These are phyloP conservation scores for Xerophyta viscosa DNA, from an alignment of 106 monocot species.

Conservation along the genomic window DNA sequence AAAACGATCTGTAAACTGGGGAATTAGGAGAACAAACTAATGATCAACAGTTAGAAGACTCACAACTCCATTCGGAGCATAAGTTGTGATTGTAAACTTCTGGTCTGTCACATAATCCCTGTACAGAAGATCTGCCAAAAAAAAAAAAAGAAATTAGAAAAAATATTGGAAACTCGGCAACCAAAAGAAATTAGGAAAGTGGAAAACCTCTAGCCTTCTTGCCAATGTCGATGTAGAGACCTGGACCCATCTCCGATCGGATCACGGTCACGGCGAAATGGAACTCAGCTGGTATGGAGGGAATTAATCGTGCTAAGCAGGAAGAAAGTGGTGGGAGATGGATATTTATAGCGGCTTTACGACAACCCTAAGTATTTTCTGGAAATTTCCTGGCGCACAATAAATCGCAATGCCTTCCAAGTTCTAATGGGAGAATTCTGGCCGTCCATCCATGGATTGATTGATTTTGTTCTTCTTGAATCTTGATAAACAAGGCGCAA, in stretches of 20 bases:
- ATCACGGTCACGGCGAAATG: too few species aligned
- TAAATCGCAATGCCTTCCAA: not conserved
- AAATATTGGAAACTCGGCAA: not conserved
- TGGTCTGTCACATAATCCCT: conserved; percentile 62
- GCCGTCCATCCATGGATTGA: too few species aligned
- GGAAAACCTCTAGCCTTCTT: conserved; percentile 59
- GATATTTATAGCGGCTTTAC: not conserved
- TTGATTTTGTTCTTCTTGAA: too few species aligned
- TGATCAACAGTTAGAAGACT: conserved; percentile 7
- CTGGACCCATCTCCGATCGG: conserved; percentile 41
- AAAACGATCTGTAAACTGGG: too few species aligned
- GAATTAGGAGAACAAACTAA: not conserved
- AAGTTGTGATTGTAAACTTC: conserved; percentile 63
- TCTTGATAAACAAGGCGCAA: too few species aligned
- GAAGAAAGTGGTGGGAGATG: not conserved
- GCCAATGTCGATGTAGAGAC: conserved; percentile 68
- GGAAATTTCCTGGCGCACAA: not conserved
- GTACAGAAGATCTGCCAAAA: conserved; percentile 61
- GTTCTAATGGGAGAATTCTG: too few species aligned
- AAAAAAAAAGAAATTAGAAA: not conserved
- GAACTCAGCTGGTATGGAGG: too few species aligned
- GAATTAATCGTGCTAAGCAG: not conserved
- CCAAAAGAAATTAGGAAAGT: not conserved
- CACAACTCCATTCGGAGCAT: conserved; percentile 53
- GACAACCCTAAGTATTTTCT: not conserved